Evolutionary conservation across 345 rosid species (phyloP).

Genomic region (Salix purpurea): DNA sequence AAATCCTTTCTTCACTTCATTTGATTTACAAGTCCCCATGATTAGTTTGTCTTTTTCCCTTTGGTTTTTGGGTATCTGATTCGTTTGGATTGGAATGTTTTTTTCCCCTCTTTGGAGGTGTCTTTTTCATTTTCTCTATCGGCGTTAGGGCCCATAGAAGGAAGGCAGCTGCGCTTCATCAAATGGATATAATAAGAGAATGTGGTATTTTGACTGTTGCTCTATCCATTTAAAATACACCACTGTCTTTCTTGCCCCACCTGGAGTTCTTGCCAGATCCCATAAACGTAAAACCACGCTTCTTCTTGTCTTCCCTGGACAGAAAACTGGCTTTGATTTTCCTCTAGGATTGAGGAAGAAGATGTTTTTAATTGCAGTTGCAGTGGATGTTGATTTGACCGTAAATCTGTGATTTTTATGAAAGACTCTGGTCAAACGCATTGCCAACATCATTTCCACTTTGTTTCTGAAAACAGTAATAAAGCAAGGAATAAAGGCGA

Average conservation of each 20-base stretch:
- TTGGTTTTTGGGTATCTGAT: slow-evolving; percentile 6
- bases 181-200: neutral
- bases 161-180: neutral
- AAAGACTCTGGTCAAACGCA: neutral
- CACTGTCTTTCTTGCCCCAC: too few species aligned
- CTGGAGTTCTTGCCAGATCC: too few species aligned
- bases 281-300: too few species aligned
- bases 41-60: neutral
- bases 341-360: neutral
- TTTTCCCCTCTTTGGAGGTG: neutral
- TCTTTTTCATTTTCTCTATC: neutral
- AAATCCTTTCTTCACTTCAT: slow-evolving; percentile 1
- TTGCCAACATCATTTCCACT: neutral
- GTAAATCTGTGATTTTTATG: too few species aligned
- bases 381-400: neutral
- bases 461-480: neutral
- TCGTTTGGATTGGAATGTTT: neutral
- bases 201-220: neutral
- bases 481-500: neutral
- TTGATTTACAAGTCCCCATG: neutral
- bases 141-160: neutral
- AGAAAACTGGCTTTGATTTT: too few species aligned
- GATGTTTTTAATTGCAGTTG: too few species aligned
- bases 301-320: too few species aligned
- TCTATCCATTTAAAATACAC: too few species aligned